Conservation (phyloP, 768 basidiomycete genomes). For the Lactifluus piperatus region DNA sequence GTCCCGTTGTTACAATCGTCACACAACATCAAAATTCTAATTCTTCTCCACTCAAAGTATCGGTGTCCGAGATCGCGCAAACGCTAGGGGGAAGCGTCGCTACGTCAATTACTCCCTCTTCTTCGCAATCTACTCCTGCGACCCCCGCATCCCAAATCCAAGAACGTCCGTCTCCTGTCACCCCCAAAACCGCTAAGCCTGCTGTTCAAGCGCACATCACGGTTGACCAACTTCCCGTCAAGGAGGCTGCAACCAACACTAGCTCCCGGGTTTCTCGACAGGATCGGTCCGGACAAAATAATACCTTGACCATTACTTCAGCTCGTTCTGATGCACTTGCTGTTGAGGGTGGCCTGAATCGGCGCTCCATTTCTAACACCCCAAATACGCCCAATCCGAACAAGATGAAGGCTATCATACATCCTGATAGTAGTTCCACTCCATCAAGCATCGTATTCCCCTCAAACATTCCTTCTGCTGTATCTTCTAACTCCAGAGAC, state of each 20-base stretch:
- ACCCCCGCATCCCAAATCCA: neutral
- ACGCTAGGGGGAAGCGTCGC: neutral
- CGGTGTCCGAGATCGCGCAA: neutral
- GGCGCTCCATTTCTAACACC: neutral
- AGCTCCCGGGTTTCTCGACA: neutral
- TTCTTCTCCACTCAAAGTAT: neutral
- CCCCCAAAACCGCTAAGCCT: neutral
- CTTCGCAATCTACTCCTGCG: neutral
- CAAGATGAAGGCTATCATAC: neutral
- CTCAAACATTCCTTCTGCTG: neutral
- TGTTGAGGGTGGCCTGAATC: neutral
- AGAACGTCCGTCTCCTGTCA: neutral
- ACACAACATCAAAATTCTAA: neutral
- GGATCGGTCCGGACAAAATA: neutral
- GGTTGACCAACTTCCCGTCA: neutral
- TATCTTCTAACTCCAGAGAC: neutral
- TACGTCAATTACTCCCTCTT: neutral
- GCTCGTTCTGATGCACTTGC: neutral
- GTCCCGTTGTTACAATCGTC: neutral
- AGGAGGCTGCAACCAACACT: neutral
- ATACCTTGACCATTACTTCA: neutral
- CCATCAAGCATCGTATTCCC: neutral
- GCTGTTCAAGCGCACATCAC: neutral
- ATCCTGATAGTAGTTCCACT: neutral
- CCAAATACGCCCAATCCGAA: neutral